Evolutionary conservation across 2,329 filamentous ascomycete genomes (phyloP).

Genomic region (Ilyonectria robusta): DNA sequence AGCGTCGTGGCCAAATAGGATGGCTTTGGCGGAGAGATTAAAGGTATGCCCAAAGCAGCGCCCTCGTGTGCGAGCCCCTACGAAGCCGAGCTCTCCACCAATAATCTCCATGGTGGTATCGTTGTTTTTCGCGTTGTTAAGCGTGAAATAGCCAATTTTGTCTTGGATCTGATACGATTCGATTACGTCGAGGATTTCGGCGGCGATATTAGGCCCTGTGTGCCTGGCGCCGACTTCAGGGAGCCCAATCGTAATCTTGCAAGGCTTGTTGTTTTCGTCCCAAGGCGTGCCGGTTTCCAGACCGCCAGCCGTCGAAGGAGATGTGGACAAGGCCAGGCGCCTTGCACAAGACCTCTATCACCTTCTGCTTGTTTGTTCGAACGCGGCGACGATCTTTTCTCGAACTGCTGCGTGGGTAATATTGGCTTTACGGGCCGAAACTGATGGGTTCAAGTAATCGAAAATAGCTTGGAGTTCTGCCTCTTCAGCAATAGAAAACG

Average conservation of each 20-base stretch:
- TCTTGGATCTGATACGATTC: no score
- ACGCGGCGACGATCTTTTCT: background rate
- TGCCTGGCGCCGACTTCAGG: conserved; percentile 25
- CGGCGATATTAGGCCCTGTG: conserved; percentile 26
- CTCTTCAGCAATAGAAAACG: conserved; percentile 21
- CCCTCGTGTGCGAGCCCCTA: no score
- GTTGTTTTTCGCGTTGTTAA: no score
- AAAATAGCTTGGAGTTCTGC: conserved; percentile 18
- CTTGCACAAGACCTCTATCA: conserved; percentile 8
- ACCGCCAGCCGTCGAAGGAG: conserved; percentile 32
- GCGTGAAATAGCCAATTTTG: no score
- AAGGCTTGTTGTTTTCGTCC: background rate
- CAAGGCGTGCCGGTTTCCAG: conserved; percentile 26
- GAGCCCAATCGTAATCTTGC: conserved; percentile 36
- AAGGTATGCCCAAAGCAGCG: no score
- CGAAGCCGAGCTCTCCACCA: no score
- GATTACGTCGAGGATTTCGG: conserved; percentile 6
- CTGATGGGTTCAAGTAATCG: background rate
- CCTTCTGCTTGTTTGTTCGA: conserved; percentile 7
- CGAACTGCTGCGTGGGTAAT: conserved; percentile 1
- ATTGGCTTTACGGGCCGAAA: conserved; percentile 12
- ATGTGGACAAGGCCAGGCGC: conserved; percentile 24
- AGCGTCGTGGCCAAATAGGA: conserved; percentile 33
- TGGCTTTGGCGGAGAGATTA: background rate
- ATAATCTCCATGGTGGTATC: no score